These are phyloP conservation scores for Nitzschia putrida DNA, from an alignment of 108 stramenopile species.

Conservation along the genomic window DNA sequence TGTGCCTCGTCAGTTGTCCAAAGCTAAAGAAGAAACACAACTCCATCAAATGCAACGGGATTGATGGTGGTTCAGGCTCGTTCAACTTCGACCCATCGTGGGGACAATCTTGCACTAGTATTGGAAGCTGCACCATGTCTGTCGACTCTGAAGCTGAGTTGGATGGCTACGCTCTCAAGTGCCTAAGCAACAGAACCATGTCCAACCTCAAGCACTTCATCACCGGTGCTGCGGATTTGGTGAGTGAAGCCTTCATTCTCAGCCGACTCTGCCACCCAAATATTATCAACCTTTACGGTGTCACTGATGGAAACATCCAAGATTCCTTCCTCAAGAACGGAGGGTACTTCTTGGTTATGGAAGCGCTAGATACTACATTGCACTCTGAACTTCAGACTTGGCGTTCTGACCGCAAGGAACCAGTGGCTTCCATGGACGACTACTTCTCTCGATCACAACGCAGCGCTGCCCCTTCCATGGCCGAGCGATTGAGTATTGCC, in stretches of 20 bases:
- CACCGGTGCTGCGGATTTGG: constrained; percentile 35
- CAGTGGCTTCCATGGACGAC: constrained; percentile 3
- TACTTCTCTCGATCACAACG: constrained; percentile 1
- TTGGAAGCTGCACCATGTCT: background rate
- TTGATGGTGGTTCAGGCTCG: background rate
- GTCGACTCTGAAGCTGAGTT: background rate
- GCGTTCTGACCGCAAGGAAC: background rate
- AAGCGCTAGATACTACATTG: constrained; percentile 49
- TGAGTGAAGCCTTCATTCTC: constrained; percentile 33
- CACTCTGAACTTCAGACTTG: constrained; percentile 33
- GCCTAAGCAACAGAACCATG: constrained; percentile 26
- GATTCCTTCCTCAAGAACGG: constrained; percentile 10
- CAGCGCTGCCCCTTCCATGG: constrained; percentile 4
- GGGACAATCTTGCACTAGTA: background rate
- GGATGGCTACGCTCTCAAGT: constrained; percentile 27
- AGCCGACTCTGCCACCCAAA: constrained; percentile 29
- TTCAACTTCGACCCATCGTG: constrained; percentile 15
- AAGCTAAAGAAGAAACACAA: constrained; percentile 5
- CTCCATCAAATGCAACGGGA: background rate
- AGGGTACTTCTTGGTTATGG: constrained; percentile 64
- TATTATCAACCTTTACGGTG: constrained; percentile 33
- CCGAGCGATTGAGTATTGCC: constrained; percentile 32
- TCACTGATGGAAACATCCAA: constrained; percentile 21
- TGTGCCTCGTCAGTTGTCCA: constrained; percentile 25
- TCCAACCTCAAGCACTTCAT: constrained; percentile 20